Percentiles rank a stretch among this genome's conserved stretches.
These are phyloP conservation scores for Fusarium paranaense DNA, from an alignment of 2,329 filamentous ascomycete genomes.

Conservation along the genomic window DNA sequence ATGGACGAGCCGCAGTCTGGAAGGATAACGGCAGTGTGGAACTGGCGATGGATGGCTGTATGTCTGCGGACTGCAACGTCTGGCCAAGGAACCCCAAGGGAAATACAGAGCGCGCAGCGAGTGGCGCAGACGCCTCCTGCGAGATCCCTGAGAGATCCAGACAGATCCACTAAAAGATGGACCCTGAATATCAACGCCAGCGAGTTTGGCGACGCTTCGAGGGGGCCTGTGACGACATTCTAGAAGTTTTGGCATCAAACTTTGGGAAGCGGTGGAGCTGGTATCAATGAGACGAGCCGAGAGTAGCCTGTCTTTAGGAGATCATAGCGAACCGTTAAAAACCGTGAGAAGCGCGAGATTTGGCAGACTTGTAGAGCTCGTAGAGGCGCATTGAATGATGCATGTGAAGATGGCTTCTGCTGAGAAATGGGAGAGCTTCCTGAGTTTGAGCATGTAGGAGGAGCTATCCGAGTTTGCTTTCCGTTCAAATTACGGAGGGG, in stretches of 20 bases:
- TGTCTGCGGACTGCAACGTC: conserved; percentile 7
- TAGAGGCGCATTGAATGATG: conserved; percentile 13
- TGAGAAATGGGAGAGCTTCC: neutral
- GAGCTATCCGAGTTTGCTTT: conserved; percentile 2
- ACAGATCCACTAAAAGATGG: conserved; percentile 15
- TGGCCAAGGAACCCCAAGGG: neutral
- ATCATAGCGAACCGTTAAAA: neutral
- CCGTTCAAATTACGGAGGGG: conserved; percentile 9
- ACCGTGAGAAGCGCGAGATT: neutral
- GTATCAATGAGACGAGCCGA: neutral
- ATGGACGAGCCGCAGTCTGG: conserved; percentile 6
- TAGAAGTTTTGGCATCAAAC: conserved; percentile 18
- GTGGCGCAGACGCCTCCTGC: conserved; percentile 17
- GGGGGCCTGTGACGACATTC: conserved; percentile 17
- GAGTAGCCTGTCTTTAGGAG: neutral
- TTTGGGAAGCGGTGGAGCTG: conserved; percentile 15
- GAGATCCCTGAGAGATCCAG: conserved; percentile 21
- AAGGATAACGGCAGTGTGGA: conserved; percentile 30
- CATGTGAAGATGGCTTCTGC: neutral
- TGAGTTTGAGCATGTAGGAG: neutral
- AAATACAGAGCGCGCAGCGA: neutral
- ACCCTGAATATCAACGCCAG: conserved; percentile 28
- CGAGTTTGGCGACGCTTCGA: conserved; percentile 28
- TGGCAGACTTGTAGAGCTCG: neutral
- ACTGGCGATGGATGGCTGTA: conserved; percentile 11